Evolutionary conservation across 2,329 filamentous ascomycete genomes (phyloP), one percentile per base, ranked within the genome.

Genomic region (Fusarium domesticum): DNA sequence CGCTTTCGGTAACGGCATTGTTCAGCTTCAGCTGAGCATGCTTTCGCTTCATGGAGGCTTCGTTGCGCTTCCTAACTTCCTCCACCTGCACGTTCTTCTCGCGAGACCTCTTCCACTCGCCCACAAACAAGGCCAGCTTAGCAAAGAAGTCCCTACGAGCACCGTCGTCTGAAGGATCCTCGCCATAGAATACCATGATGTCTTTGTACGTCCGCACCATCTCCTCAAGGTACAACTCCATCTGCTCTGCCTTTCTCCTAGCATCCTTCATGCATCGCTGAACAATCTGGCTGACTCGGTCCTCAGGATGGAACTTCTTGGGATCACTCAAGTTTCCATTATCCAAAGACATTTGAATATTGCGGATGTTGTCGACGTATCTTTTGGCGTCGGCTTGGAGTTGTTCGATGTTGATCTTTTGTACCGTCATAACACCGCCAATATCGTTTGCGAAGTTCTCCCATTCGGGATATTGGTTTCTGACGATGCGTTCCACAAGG

Each of bases 191-290:
- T 6, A 85, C 79, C 84, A 97, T 90, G 57, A 97, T 96, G 64
- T 96, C 90, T 62, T 96, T 87, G 72, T 92, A 97, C 1, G 86
- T 87, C 62, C 87, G 84, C 56, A 82, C 76, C 89, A 96, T 96
- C 64, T 96, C 90, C 55, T 96, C 91, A 36, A 97, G 73, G 66
- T 95, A 96, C 17, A 97, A 74, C 63, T 89, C 81, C 83, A 97
- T 87, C 72, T 97, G 93, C 67, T 96, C 92, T 3, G 93, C 90
- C 74, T 97, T 98, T 59, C 92, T 81, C 50, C 93, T 77, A 16
- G 93, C 93, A 56, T 98, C 93, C 73, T 96, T 97, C 92, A 98
- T 97, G 54, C 80, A 85, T 39, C 92, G 80, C 69, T 96, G 89
- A 43, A 96, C 91, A 25, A 97, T 78, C 68, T 95, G 88, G 51